These are phyloP conservation scores for Pseudopithomyces chartarum DNA, from an alignment of 2,329 filamentous ascomycete species.

Conservation along the genomic window DNA sequence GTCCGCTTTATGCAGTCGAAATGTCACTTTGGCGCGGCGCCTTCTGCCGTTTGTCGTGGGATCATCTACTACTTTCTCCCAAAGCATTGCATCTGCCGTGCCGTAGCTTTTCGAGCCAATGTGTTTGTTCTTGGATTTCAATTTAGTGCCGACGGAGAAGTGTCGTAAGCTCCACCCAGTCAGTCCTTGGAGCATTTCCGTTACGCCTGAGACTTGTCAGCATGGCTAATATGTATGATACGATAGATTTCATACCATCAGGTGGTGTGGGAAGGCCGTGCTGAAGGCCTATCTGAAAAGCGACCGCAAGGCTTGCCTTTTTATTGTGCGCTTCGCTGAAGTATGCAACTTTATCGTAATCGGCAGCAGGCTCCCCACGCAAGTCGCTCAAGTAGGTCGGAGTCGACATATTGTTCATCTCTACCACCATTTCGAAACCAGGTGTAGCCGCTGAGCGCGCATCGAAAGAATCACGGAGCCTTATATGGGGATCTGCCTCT, in stretches of 20 bases:
- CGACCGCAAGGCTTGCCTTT: constrained; percentile 9
- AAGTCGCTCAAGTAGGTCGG: constrained; percentile 24
- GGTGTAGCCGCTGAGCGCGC: constrained; percentile 3
- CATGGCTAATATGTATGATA: neutral
- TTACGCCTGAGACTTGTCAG: constrained; percentile 9
- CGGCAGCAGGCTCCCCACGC: constrained; percentile 17
- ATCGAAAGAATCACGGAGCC: constrained; percentile 3
- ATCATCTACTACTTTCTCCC: constrained; percentile 19
- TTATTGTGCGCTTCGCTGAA: constrained; percentile 14
- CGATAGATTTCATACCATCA: constrained; percentile 5
- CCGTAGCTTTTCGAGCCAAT: constrained; percentile 17
- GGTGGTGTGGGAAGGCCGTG: constrained; percentile 14
- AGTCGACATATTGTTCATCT: constrained; percentile 18
- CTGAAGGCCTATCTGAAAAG: constrained; percentile 15
- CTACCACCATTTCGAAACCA: constrained; percentile 15
- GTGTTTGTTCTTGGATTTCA: constrained; percentile 14
- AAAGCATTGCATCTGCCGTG: constrained; percentile 19
- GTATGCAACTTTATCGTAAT: constrained; percentile 11
- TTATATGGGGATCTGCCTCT: constrained; percentile 19
- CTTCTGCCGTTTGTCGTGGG: neutral
- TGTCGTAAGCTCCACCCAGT: constrained; percentile 23
- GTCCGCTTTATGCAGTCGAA: constrained; percentile 13
- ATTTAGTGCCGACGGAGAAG: constrained; percentile 16
- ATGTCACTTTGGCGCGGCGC: constrained; percentile 10
- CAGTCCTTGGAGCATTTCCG: constrained; percentile 14